Conservation (phyloP, 805 yeast species). For the Blastobotrys muscicola region DNA sequence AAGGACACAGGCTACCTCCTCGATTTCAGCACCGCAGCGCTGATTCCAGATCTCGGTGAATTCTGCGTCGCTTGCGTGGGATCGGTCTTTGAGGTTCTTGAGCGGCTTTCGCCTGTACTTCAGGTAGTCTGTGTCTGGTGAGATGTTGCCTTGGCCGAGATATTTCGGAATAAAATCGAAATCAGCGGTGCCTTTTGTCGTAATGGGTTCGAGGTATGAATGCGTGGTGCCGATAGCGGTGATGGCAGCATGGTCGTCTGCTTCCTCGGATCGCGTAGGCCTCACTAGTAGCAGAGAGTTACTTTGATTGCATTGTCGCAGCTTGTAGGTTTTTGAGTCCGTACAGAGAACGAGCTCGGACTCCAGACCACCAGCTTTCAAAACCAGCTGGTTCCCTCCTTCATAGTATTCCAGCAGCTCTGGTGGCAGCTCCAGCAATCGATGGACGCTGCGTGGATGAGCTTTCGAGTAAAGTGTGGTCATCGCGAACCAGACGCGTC, state of each 20-base stretch:
- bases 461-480: no score
- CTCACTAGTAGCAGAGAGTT: constrained; percentile 60
- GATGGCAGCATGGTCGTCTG: constrained; percentile 2
- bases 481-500: no score
- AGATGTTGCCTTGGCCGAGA: constrained; percentile 7
- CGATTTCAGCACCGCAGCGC: constrained; percentile 46
- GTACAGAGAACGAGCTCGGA: constrained; percentile 56
- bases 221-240: constrained; percentile 19
- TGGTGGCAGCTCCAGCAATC: constrained; percentile 23
- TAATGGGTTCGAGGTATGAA: constrained; percentile 18
- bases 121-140: background rate
- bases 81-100: constrained; percentile 17
- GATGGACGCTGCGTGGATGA: no score
- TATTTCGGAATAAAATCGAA: constrained; percentile 20
- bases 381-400: constrained; percentile 13
- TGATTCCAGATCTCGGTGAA: constrained; percentile 44
- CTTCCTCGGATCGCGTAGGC: constrained; percentile 3
- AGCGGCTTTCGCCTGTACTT: constrained; percentile 3
- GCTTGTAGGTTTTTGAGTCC: constrained; percentile 43
- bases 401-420: constrained; percentile 17
- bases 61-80: constrained; percentile 49
- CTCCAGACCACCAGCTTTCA: constrained; percentile 29
- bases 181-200: constrained; percentile 12
- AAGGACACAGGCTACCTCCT: constrained; percentile 35
- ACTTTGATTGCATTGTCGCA: constrained; percentile 79